Evolutionary conservation across 1,139 yeast species (phyloP), one percentile per base, ranked within the genome.

Genomic region (Maudiozyma humilis): DNA sequence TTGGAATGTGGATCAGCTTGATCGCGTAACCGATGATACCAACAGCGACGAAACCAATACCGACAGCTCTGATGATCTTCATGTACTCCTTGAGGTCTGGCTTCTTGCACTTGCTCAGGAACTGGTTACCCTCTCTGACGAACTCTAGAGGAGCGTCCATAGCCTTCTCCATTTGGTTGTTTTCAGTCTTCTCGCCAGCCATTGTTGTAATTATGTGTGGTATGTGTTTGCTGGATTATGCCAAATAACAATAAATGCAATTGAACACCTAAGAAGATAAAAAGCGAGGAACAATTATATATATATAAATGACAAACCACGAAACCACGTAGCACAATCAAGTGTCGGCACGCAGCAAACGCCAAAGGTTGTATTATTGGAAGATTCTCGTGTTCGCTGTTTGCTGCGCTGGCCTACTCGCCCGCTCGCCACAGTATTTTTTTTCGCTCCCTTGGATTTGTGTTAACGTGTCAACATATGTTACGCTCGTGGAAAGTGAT

Each of bases 21-120:
- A 91, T 94, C 60, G 82, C 85, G 70, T 88, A 91, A 48, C 98
- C 98, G 60, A 91, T 94, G 60, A 87, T 84, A 60, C 98, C 98
- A 91, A 91, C 93, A 78, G 89, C 89, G 57, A 89, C 71, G 69
- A 89, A 91, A 57, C 98, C 98, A 55, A 88, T 76, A 60, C 97
- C 97, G 47, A 91, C 97, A 46, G 97, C 96, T 70, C 91, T 82
- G 55, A 91, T 77, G 63, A 89, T 85, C 68, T 84, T 83, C 49
- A 81, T 60, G 73, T 85, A 89, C 71, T 91, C 98, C 67, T 82
- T 84, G 64, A 75, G 72, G 65, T 82, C 82, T 55, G 98, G 98
- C 71, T 89, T 91, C 63, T 91, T 84, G 72, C 97, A 89, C 69
- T 87, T 86, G 65, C 78, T 78, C 59, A 91, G 73, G 67, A 91